Conservation (phyloP, 2,329 filamentous ascomycete genomes). For the Hypoxylon sp. region DNA sequence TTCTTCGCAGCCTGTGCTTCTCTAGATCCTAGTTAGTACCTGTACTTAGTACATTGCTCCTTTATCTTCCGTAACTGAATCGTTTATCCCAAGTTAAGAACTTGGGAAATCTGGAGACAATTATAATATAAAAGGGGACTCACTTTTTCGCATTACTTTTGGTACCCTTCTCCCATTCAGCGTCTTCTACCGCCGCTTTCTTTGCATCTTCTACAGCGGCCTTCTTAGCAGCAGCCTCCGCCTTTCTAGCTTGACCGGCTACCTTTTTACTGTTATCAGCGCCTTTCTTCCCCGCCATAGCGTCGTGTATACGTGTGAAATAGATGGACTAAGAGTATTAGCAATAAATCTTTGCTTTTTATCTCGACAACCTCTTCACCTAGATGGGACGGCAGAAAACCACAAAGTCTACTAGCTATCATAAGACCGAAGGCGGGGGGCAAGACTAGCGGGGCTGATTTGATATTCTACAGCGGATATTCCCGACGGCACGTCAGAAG, state of each 20-base stretch:
- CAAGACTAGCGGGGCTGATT: too few relatives aligned
- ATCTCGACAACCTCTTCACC: constrained; percentile 1
- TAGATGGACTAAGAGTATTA: too few relatives aligned
- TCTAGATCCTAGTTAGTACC: constrained; percentile 59
- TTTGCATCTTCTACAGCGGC: constrained; percentile 76
- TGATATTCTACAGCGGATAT: too few relatives aligned
- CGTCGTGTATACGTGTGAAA: too few relatives aligned
- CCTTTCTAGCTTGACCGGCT: constrained; percentile 91
- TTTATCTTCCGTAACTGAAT: background rate
- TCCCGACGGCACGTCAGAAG: too few relatives aligned
- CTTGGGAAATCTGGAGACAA: background rate
- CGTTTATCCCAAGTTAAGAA: constrained; percentile 7
- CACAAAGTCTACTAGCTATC: too few relatives aligned
- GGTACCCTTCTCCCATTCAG: constrained; percentile 85
- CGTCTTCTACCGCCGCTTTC: constrained; percentile 74
- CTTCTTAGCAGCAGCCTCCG: constrained; percentile 86
- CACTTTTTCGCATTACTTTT: constrained; percentile 92
- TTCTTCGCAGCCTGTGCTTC: constrained; percentile 88
- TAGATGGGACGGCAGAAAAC: too few relatives aligned
- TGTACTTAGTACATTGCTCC: background rate
- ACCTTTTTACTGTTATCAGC: constrained; percentile 89
- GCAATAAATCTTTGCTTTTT: background rate
- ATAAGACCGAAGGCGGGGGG: too few relatives aligned
- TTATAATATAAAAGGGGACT: constrained; percentile 54
- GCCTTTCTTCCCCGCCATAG: constrained; percentile 80